Base-by-base conservation (phyloP, 2,329 filamentous ascomycete genomes). In the Exophiala lecanii-corni region DNA sequence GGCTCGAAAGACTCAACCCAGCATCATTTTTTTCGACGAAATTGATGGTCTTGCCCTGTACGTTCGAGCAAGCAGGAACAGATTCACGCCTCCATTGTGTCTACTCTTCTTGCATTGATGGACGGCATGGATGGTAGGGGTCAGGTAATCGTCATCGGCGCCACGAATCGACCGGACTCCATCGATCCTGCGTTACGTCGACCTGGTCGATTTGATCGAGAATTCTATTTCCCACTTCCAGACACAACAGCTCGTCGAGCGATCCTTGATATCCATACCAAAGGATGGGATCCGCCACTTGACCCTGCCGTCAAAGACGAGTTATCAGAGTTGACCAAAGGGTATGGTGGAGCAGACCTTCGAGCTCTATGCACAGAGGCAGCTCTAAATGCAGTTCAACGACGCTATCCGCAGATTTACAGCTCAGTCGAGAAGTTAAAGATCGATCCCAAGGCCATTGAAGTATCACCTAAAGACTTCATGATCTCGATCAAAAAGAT, bases 51-150 rank as follows among this genome's bases (percentile, higher is more conserved):
- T 98, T 52, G 92, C 92, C 94, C 92, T 39, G 92, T 97, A 23
- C 79, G 92, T 56, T 97, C 92, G 9, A 96, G 91, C 66, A 97
- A 97, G 64, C 91, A 97, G 67, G 92, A 98, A 62, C 92, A 98
- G 66, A 97, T 97, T 47, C 92, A 98, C 65, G 89, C 92, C 4
- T 97, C 91, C 2, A 98, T 98, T 52, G 91, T 96, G 10, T 94
- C 89, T 2, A 96, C 89, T 1, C 69, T 96, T n/a, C 72, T 96
- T 47, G 89, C 89, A 1, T 68, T 96, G 57, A 96, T 96, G 89
- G 89, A 96, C 64, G 89, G 89, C 51, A 96, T 96, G 89, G 91
- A 96, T 59, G 89, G 89, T n/a, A 83, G 89, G 62, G 91, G 91
- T 20, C 92, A 98, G 65, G 92, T 98, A 48, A 94, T 98, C 61